Evolutionary conservation across 208 protist genomes (phyloP), one percentile per base, ranked within the genome.

Genomic region (Acanthamoeba sp.): DNA sequence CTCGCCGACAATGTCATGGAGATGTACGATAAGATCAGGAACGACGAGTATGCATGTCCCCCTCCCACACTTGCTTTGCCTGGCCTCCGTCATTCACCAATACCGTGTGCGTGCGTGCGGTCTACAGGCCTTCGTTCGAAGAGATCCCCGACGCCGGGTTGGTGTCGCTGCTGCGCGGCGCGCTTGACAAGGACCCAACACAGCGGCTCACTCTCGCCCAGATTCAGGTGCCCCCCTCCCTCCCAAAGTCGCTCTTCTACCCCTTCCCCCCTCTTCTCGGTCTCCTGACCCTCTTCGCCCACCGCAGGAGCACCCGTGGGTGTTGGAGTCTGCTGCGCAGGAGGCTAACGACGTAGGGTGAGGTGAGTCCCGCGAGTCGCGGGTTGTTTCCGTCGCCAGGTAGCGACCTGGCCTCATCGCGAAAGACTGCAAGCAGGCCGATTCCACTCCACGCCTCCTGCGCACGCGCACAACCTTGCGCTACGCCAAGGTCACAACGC

Each of bases 1-100:
- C 16, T 76, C 14, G 59, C 87, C 24, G 87, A 92, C 38, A 92
- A 92, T 38, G 87, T 92, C 29, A 48, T 92, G 52, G 87, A 92
- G 40, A 40, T 92, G n/a, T 92, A 73, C 59, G 36, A 73, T 24
- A 40, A 52, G n/a, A 92, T 92, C 12, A 24, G 29, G 29, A 38
- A 66, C 7, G 38, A 92, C 14, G 87, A 92, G 87, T 92, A 73
- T 40, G 34, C 14, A 59, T 24, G 4, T 9, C 29, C 29, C 78
- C 20, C 29, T 36, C 24, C 29, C 38, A 45, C n/a, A 45, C 40
- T 66, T 0, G 6, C n/a, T n/a, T 38, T 0, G 27, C 32, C 27
- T 66, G 10, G 7, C 48, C 34, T 59, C 16, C 14, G 2, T 73
- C 34, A 7, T 92, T 55, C 12, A n/a, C n/a, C n/a, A 18, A 24